Evolutionary conservation across 192 early-diverging fungal genomes (phyloP).

Genomic region (Backusella luteola): DNA sequence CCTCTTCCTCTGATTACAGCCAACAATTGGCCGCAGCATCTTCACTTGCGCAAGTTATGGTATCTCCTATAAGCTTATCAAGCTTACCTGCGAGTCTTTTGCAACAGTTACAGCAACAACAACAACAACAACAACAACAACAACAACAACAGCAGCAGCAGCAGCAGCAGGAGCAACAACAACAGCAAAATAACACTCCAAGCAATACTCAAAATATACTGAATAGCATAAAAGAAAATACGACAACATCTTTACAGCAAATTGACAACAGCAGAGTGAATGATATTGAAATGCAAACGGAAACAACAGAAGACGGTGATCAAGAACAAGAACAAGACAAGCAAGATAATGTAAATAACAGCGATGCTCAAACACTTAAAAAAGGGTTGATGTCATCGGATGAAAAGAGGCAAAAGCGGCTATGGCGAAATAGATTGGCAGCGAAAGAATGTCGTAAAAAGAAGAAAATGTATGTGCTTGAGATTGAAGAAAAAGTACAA

Average conservation of each 20-base stretch:
- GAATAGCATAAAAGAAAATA: not conserved
- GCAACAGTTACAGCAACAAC: not conserved
- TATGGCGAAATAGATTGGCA: constrained; percentile 74
- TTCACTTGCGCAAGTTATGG: not conserved
- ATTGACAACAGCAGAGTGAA: not conserved
- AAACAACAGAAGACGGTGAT: not conserved
- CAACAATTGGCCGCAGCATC: not conserved
- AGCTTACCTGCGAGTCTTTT: not conserved
- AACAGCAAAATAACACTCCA: not conserved
- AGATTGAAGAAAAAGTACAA: constrained; percentile 63
- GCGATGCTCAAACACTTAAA: not conserved
- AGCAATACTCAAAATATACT: not conserved
- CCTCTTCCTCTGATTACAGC: not conserved
- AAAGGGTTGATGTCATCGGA: constrained; percentile 48
- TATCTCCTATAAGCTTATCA: not conserved
- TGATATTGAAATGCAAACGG: not conserved
- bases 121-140: not conserved
- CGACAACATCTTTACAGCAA: not conserved
- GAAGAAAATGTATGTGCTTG: constrained; percentile 72
- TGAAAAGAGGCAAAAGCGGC: constrained; percentile 68
- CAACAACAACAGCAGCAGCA: not conserved
- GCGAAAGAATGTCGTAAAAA: constrained; percentile 86
- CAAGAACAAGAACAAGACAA: not conserved
- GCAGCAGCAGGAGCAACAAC: not conserved
- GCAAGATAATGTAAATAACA: not conserved